Conservation (phyloP, 2,329 filamentous ascomycete genomes). For the Incumbomyces delicatus region DNA sequence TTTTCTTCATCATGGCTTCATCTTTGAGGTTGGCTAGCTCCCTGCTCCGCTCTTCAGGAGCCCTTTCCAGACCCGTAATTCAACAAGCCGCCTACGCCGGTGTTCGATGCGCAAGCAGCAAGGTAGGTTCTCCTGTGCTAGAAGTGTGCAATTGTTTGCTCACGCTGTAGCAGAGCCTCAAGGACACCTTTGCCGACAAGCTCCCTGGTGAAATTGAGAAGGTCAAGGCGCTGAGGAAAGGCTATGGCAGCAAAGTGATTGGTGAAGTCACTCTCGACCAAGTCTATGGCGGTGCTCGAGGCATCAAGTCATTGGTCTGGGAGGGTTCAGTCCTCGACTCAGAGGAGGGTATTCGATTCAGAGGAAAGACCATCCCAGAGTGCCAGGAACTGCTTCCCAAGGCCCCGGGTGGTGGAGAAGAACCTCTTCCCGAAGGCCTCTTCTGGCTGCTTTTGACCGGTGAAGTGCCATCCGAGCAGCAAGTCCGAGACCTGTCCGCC, state of each 20-base stretch:
- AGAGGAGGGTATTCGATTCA: conserved; percentile 98
- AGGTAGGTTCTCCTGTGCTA: conserved; percentile 74
- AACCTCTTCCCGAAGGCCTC: conserved; percentile 96
- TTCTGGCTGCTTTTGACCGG: conserved; percentile 99
- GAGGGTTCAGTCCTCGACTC: conserved; percentile 96
- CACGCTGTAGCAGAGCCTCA: conserved; percentile 60
- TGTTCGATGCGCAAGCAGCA: conserved; percentile 71
- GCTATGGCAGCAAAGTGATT: conserved; percentile 87
- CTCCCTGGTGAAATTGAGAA: conserved; percentile 95
- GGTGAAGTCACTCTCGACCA: conserved; percentile 98
- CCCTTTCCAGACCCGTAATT: conserved; percentile 57
- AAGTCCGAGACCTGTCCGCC: conserved; percentile 94
- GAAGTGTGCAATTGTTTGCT: conserved; percentile 68
- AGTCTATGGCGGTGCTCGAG: conserved; percentile 97
- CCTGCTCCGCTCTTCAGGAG: conserved; percentile 68
- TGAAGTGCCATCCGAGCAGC: conserved; percentile 94
- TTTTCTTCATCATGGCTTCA: conserved; percentile 61
- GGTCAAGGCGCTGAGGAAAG: conserved; percentile 97
- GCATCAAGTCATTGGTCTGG: conserved; percentile 98
- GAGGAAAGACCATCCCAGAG: conserved; percentile 97
- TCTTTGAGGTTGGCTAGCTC: conserved; percentile 71
- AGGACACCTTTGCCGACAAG: conserved; percentile 95
- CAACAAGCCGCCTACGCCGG: conserved; percentile 68
- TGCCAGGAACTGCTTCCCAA: conserved; percentile 96
- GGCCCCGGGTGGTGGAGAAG: conserved; percentile 77